Evolutionary conservation across 129 eudicot genomes (phyloP).

Genomic region (Tagetes erecta): DNA sequence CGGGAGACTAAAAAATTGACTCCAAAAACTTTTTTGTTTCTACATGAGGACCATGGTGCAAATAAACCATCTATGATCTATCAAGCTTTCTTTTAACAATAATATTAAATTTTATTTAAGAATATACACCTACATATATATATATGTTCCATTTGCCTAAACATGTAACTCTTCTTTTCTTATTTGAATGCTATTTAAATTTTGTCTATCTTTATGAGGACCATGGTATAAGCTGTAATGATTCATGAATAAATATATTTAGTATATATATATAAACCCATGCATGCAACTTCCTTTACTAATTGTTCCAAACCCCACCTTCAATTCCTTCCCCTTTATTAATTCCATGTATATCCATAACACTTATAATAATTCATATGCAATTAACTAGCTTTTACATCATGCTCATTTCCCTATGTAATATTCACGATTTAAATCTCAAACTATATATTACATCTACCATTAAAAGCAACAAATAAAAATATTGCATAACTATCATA

Average conservation of each 20-base stretch:
- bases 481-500: background rate
- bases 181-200: constrained; percentile 3
- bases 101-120: too few relatives aligned
- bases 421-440: background rate
- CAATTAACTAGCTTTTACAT: background rate
- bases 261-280: constrained; percentile 13
- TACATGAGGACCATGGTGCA: too few relatives aligned
- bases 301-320: constrained; percentile 32
- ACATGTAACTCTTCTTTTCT: background rate
- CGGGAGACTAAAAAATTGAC: too few relatives aligned
- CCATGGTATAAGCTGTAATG: constrained; percentile 29
- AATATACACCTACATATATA: background rate
- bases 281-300: constrained; percentile 25
- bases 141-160: constrained; percentile 11
- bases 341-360: constrained; percentile 28
- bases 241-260: constrained; percentile 25
- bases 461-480: background rate
- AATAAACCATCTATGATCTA: too few relatives aligned
- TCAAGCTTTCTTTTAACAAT: too few relatives aligned
- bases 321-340: constrained; percentile 31
- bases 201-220: constrained; percentile 30
- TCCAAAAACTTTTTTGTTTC: too few relatives aligned
- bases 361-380: background rate
- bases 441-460: background rate
- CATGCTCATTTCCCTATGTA: background rate